Conservation (phyloP, 257 asterid species). For the Galeopsis tetrahit region DNA sequence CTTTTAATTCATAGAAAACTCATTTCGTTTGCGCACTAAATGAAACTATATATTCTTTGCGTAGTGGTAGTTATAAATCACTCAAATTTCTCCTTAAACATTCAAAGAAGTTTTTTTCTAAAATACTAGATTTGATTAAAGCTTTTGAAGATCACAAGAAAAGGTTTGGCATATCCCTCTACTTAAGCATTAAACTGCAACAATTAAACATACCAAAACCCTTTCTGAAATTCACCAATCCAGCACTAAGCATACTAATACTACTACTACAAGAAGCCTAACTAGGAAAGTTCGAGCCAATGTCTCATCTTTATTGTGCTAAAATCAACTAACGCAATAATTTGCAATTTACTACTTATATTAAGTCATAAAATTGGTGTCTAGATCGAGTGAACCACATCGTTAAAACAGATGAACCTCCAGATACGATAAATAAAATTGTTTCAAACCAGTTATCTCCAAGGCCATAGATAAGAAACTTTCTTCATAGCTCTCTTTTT, state of each 20-base stretch:
- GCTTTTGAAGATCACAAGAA: no score
- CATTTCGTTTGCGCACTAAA: no score
- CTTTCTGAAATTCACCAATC: not conserved
- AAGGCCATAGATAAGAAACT: constrained; percentile 7
- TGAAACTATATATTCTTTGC: no score
- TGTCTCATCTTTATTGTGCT: not conserved
- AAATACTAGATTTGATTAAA: no score
- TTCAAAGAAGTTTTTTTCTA: no score
- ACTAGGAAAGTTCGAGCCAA: not conserved
- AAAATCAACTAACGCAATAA: not conserved
- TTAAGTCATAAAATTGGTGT: not conserved
- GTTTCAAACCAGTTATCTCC: constrained; percentile 18
- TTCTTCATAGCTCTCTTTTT: constrained; percentile 25
- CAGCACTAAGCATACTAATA: not conserved
- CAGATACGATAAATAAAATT: not conserved
- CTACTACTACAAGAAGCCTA: not conserved
- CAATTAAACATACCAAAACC: not conserved
- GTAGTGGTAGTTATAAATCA: no score
- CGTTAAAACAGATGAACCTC: constrained; percentile 8
- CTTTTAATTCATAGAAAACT: no score
- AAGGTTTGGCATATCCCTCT: not conserved
- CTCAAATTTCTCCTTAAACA: no score
- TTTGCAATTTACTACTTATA: constrained; percentile 2
- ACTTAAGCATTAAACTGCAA: not conserved
- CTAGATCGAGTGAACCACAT: not conserved